A percentile compares a stretch with the other conserved stretches of the same genome.
Conservation (phyloP, 73 alveolate genomes). For the Urostyla sp. region DNA sequence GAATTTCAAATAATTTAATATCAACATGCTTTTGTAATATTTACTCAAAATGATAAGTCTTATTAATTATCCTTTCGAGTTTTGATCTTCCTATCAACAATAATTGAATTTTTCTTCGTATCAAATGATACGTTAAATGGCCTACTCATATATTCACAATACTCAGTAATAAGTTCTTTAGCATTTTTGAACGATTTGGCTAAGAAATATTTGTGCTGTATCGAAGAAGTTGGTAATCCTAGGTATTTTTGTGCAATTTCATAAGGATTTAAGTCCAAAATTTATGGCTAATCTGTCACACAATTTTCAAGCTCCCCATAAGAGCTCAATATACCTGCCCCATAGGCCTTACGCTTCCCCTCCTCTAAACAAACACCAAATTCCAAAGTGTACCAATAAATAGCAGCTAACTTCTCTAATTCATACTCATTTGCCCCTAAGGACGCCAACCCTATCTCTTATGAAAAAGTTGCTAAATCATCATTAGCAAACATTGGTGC, state of each 20-base stretch:
- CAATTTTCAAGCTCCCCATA: slow-evolving; percentile 62
- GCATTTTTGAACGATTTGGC: slow-evolving; percentile 65
- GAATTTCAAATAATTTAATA: too few relatives aligned
- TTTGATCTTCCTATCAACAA: slow-evolving; percentile 57
- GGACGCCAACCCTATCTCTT: slow-evolving; percentile 52
- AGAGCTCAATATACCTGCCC: slow-evolving; percentile 74
- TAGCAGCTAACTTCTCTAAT: slow-evolving; percentile 63
- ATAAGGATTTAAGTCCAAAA: slow-evolving; percentile 40
- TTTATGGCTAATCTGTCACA: slow-evolving; percentile 45
- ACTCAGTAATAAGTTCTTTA: slow-evolving; percentile 36
- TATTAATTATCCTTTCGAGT: neutral
- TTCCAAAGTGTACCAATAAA: slow-evolving; percentile 74
- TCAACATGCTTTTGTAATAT: neutral
- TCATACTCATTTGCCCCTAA: slow-evolving; percentile 72
- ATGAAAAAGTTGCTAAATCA: slow-evolving; percentile 40
- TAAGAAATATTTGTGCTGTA: slow-evolving; percentile 65
- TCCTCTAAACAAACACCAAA: slow-evolving; percentile 73
- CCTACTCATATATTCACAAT: slow-evolving; percentile 28
- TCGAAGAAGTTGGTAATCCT: slow-evolving; percentile 57
- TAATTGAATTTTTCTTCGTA: slow-evolving; percentile 7
- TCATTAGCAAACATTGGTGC: slow-evolving; percentile 76
- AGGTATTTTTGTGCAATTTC: slow-evolving; percentile 53
- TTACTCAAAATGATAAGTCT: neutral
- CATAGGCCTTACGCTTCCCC: slow-evolving; percentile 63
- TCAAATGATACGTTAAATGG: slow-evolving; percentile 49